Percentiles rank a stretch among this genome's conserved stretches.
Evolutionary conservation across 2,329 filamentous ascomycete species (phyloP).

Genomic region (Alternaria burnsii): DNA sequence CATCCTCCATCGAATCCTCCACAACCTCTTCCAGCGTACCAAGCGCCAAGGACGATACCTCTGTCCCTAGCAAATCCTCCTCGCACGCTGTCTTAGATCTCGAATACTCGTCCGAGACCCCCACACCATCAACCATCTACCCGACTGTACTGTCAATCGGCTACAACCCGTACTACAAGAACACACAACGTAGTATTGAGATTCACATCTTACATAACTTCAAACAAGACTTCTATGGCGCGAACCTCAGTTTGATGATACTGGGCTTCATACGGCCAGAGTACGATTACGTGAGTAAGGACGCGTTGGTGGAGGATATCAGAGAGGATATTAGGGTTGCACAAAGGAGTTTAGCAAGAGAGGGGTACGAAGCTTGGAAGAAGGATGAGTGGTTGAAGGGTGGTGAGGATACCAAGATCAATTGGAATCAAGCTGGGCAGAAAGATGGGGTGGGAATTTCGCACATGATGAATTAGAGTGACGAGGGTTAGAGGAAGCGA

Average conservation of each 20-base stretch:
- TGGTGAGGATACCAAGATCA: constrained; percentile 10
- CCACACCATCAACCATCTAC: constrained; percentile 32
- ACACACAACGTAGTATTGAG: constrained; percentile 84
- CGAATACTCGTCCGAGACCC: constrained; percentile 25
- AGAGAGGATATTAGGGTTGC: constrained; percentile 87
- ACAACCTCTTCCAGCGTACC: constrained; percentile 45
- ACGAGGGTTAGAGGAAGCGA: background rate
- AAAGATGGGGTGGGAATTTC: constrained; percentile 17
- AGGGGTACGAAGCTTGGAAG: constrained; percentile 65
- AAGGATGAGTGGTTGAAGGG: constrained; percentile 52
- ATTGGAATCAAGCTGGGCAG: constrained; percentile 12
- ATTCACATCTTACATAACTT: constrained; percentile 88
- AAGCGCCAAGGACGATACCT: constrained; percentile 27
- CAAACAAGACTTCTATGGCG: constrained; percentile 82
- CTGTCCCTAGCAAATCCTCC: constrained; percentile 27
- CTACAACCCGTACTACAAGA: constrained; percentile 98
- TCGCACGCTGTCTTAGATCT: constrained; percentile 42
- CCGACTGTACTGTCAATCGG: constrained; percentile 60
- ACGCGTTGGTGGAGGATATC: constrained; percentile 88
- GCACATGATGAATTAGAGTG: constrained; percentile 22
- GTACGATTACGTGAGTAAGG: constrained; percentile 83
- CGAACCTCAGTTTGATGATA: constrained; percentile 79
- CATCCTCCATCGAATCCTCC: constrained; percentile 43
- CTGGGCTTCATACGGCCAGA: constrained; percentile 90
- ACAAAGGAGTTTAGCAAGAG: constrained; percentile 72